Percentiles rank a stretch among this genome's conserved stretches.
phyloP scores from a whole-genome alignment of 495 filamentous ascomycete species.

The Massariosphaeria phaeospora region DNA sequence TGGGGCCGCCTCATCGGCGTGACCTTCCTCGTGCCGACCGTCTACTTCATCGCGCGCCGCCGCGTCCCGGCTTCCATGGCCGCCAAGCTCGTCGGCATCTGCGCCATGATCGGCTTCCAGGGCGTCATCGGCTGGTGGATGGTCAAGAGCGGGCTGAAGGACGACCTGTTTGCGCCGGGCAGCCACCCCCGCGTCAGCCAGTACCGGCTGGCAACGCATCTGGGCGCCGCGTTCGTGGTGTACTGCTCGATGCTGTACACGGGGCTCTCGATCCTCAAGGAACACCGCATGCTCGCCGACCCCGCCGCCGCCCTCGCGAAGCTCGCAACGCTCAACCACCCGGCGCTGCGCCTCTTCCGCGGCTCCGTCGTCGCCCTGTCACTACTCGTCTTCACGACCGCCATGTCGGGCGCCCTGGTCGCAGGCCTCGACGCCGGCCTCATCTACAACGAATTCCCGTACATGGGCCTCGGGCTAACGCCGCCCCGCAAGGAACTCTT shows the following conservation, averaged over 20 bases:
- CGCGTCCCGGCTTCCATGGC: slow-evolving; percentile 77
- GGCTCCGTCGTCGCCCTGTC: slow-evolving; percentile 66
- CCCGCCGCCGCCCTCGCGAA: slow-evolving; percentile 52
- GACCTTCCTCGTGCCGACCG: slow-evolving; percentile 77
- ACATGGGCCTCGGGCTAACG: slow-evolving; percentile 77
- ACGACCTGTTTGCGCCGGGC: slow-evolving; percentile 88
- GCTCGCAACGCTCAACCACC: slow-evolving; percentile 57
- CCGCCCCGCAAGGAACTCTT: slow-evolving; percentile 81
- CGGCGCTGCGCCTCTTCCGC: slow-evolving; percentile 66
- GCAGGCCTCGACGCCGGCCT: slow-evolving; percentile 92
- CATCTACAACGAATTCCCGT: slow-evolving; percentile 97
- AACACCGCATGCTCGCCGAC: slow-evolving; percentile 57
- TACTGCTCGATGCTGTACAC: slow-evolving; percentile 93
- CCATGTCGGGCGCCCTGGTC: slow-evolving; percentile 88
- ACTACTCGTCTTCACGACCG: slow-evolving; percentile 76
- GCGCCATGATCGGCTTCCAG: slow-evolving; percentile 86
- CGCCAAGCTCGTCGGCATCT: slow-evolving; percentile 70
- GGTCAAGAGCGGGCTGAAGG: slow-evolving; percentile 92
- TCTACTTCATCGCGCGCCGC: slow-evolving; percentile 81
- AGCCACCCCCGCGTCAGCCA: slow-evolving; percentile 88
- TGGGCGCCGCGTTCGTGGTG: slow-evolving; percentile 83
- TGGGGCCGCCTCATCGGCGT: slow-evolving; percentile 93
- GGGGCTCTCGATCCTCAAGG: slow-evolving; percentile 76
- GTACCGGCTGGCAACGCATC: slow-evolving; percentile 84
- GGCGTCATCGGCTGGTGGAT: slow-evolving; percentile 98